Conservation (phyloP, 225 moss, liverwort and hornwort genomes). For the Sphagnum contortum region DNA sequence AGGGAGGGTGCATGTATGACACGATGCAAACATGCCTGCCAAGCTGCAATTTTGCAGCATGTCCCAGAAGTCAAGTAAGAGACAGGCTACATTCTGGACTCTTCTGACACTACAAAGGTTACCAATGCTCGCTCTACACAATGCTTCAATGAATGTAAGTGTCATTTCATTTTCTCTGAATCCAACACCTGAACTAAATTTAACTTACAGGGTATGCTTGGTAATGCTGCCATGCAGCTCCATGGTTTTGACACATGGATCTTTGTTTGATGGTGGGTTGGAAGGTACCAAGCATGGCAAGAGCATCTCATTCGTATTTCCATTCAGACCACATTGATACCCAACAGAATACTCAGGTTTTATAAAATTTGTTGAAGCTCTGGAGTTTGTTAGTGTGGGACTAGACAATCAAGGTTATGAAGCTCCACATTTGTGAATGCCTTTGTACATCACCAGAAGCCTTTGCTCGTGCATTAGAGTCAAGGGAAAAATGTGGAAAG, state of each 20-base stretch:
- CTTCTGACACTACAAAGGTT: slow-evolving; percentile 32
- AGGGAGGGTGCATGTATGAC: slow-evolving; percentile 46
- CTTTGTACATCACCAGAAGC: too few relatives aligned
- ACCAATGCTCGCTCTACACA: slow-evolving; percentile 35
- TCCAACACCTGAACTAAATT: too few relatives aligned
- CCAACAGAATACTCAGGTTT: too few relatives aligned
- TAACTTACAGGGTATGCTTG: too few relatives aligned
- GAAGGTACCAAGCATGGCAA: slow-evolving; percentile 57
- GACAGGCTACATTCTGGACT: slow-evolving; percentile 50
- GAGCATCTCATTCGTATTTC: slow-evolving; percentile 53
- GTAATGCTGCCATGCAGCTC: too few relatives aligned
- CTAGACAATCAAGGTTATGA: too few relatives aligned
- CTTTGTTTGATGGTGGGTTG: background rate
- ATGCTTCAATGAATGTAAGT: slow-evolving; percentile 56
- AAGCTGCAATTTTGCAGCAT: slow-evolving; percentile 35
- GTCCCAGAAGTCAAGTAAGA: slow-evolving; percentile 43
- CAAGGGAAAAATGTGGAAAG: too few relatives aligned
- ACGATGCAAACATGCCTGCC: slow-evolving; percentile 41
- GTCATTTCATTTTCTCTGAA: background rate
- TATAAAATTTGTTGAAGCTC: too few relatives aligned
- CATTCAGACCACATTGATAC: slow-evolving; percentile 44
- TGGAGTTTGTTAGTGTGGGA: too few relatives aligned
- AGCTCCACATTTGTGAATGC: too few relatives aligned
- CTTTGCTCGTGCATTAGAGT: too few relatives aligned
- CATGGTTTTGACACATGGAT: too few relatives aligned